A percentile compares a stretch with the other conserved stretches of the same genome.
These are phyloP conservation scores for Stylosanthes scabra DNA, from an alignment of 331 rosid species.

Conservation along the genomic window DNA sequence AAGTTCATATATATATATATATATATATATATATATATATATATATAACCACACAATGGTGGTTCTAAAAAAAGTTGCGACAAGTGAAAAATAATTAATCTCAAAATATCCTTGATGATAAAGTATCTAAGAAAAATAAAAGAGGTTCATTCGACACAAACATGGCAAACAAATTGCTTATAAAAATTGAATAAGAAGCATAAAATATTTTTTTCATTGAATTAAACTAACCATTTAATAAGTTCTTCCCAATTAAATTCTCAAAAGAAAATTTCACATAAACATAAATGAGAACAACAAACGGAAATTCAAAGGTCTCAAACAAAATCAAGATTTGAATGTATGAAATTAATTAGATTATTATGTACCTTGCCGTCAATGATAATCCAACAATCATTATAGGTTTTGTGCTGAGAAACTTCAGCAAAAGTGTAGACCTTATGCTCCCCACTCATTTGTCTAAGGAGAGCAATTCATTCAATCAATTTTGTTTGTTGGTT, in stretches of 20 bases:
- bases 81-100: neutral
- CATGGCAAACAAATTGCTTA: neutral
- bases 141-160: neutral
- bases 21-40: too few relatives aligned
- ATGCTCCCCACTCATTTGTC: constrained; percentile 60
- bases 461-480: constrained; percentile 23
- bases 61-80: neutral
- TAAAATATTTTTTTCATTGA: neutral
- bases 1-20: too few relatives aligned
- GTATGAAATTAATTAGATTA: too few relatives aligned
- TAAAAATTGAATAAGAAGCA: neutral
- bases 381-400: constrained; percentile 75
- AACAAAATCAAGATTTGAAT: too few relatives aligned
- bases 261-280: neutral
- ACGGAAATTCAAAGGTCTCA: too few relatives aligned
- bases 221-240: constrained; percentile 1
- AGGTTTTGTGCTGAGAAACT: constrained; percentile 55
- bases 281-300: neutral
- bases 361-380: constrained; percentile 67
- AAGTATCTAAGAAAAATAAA: neutral
- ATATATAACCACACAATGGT: neutral
- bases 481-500: neutral
- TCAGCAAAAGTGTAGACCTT: constrained; percentile 60
- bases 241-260: neutral
- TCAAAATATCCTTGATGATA: neutral